A percentile compares a stretch with the other conserved stretches of the same genome.
Conservation (phyloP, 106 monocot species). For the Dendrobium chrysotoxum region DNA sequence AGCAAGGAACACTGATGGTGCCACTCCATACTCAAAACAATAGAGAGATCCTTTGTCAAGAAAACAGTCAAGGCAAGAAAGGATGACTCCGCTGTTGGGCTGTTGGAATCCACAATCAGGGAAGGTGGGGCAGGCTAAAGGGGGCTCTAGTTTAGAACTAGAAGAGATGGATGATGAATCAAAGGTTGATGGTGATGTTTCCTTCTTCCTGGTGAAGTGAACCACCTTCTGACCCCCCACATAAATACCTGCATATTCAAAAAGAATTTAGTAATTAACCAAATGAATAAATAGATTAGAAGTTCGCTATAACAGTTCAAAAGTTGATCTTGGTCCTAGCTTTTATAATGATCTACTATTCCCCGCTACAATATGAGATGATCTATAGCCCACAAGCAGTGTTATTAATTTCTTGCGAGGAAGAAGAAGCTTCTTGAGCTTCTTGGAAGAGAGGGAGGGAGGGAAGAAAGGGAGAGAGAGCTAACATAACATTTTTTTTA, state of each 20-base stretch:
- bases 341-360: background rate
- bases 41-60: constrained; percentile 70
- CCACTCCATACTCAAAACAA: constrained; percentile 69
- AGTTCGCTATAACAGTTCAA: background rate
- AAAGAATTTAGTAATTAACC: background rate
- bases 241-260: constrained; percentile 60
- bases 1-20: constrained; percentile 57
- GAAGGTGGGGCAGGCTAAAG: constrained; percentile 44
- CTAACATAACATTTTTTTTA: too few species aligned
- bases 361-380: background rate
- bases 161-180: constrained; percentile 19
- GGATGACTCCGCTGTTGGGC: constrained; percentile 64
- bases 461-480: too few species aligned
- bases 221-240: constrained; percentile 93
- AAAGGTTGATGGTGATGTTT: constrained; percentile 23
- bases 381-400: too few species aligned
- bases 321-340: background rate
- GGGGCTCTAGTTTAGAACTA: constrained; percentile 6
- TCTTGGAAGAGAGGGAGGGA: too few species aligned
- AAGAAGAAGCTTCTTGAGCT: too few species aligned
- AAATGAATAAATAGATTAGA: background rate
- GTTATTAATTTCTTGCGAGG: too few species aligned
- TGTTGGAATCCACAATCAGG: constrained; percentile 90
- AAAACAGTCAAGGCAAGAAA: constrained; percentile 91
- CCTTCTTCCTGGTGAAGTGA: constrained; percentile 86